A percentile compares a stretch with the other conserved stretches of the same genome.
Evolutionary conservation across 352 stramenopile species (phyloP).

Genomic region (Pythium dissimile): DNA sequence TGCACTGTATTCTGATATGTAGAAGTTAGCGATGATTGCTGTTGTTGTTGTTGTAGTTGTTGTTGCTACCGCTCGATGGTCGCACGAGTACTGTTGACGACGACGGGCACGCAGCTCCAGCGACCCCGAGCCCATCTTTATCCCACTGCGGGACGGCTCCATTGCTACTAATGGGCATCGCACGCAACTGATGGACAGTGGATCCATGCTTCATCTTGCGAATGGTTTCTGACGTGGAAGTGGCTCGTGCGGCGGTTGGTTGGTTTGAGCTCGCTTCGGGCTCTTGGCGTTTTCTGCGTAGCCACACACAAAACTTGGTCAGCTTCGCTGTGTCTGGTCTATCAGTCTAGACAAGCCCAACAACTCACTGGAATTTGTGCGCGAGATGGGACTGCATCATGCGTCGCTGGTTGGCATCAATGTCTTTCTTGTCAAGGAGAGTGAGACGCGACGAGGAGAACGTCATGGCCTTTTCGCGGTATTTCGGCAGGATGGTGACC

Average conservation of each 20-base stretch:
- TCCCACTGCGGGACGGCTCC: slow-evolving; percentile 17
- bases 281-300: slow-evolving; percentile 39
- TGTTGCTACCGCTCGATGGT: slow-evolving; percentile 18
- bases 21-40: neutral
- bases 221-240: slow-evolving; percentile 27
- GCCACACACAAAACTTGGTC: neutral
- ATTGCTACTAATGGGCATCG: slow-evolving; percentile 26
- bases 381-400: slow-evolving; percentile 81
- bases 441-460: slow-evolving; percentile 56
- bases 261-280: slow-evolving; percentile 11
- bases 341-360: neutral
- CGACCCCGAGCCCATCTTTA: slow-evolving; percentile 31
- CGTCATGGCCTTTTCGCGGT: slow-evolving; percentile 70
- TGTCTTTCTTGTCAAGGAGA: slow-evolving; percentile 69
- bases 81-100: slow-evolving; percentile 25
- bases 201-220: slow-evolving; percentile 43
- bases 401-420: slow-evolving; percentile 62
- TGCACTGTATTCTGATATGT: neutral
- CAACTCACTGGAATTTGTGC: slow-evolving; percentile 63
- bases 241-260: neutral
- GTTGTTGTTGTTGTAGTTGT: slow-evolving; percentile 29
- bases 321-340: neutral
- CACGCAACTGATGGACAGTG: slow-evolving; percentile 42
- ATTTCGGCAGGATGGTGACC: slow-evolving; percentile 49
- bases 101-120: slow-evolving; percentile 30